These are phyloP conservation scores for Lachancea lanzarotensis DNA, from an alignment of 805 yeast genomes.

Conservation along the genomic window DNA sequence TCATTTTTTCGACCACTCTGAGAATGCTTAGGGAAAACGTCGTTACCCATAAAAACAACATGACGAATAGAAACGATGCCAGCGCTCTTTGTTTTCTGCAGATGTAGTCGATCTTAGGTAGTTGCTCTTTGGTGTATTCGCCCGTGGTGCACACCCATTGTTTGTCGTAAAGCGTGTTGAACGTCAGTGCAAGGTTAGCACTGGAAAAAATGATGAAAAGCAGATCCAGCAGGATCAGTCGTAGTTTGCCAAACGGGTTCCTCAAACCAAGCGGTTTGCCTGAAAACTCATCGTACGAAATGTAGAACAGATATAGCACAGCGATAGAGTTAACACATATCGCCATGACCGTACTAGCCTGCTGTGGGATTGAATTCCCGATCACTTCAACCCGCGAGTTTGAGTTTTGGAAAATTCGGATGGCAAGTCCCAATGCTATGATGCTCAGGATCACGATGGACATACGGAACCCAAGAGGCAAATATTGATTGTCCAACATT, in stretches of 20 bases:
- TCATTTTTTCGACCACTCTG: constrained; percentile 68
- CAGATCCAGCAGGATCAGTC: constrained; percentile 73
- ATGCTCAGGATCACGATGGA: constrained; percentile 52
- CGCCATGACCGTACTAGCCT: constrained; percentile 91
- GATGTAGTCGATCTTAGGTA: constrained; percentile 42
- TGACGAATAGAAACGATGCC: constrained; percentile 70
- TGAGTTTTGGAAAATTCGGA: constrained; percentile 44
- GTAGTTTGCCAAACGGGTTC: constrained; percentile 75
- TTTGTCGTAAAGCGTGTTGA: constrained; percentile 71
- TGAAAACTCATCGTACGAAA: constrained; percentile 84
- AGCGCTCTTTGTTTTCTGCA: constrained; percentile 76
- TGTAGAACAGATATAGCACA: constrained; percentile 66
- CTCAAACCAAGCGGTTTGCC: constrained; percentile 91
- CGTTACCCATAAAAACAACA: constrained; percentile 73
- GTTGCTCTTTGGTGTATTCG: constrained; percentile 14
- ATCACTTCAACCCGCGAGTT: constrained; percentile 12
- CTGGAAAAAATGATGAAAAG: constrained; percentile 82
- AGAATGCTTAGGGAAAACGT: constrained; percentile 79
- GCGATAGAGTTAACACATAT: constrained; percentile 78
- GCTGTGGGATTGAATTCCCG: constrained; percentile 45
- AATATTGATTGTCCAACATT: constrained; percentile 67
- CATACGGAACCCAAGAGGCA: constrained; percentile 70
- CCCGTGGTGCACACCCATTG: constrained; percentile 66
- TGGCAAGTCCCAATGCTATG: constrained; percentile 68
- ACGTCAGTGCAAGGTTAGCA: constrained; percentile 80